Evolutionary conservation across 2,329 filamentous ascomycete species (phyloP), one percentile per base, ranked within the genome.

Genomic region (Furcasterigmium sp.): DNA sequence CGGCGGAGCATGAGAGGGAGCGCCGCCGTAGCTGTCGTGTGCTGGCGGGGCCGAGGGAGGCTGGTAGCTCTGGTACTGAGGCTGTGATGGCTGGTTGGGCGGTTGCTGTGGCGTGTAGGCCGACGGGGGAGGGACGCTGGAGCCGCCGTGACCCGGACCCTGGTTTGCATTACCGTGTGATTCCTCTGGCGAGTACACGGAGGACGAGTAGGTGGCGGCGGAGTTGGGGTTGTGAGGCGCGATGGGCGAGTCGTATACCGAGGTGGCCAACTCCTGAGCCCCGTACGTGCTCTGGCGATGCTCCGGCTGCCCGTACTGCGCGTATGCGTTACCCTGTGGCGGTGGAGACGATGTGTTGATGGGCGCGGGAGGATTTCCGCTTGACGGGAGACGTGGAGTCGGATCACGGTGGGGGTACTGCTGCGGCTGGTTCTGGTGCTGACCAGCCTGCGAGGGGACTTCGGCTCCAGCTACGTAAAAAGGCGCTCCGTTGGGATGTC

Each of bases 241-340:
- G 30, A 86, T 74, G 34, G 85, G 86, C 4, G 85, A 86, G 61
- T 90, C 85, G 56, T 90, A 91, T 9, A 79, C 80, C 1, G 85
- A 86, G 1, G 86, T 89, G 20, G 85, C 84, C 37, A 91, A 70
- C 64, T 91, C 87, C 63, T 91, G 87, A 1, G 86, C 78, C 21
- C 82, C 81, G 53, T 85, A 85, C 10, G 79, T 85, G 60, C 80
- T 84, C 56, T 82, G 77, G 14, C 76, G 78, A 44, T 78, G 78
- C 44, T 58, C 64, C 43, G 62, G 71, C 60, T 61, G 73, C 35
- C 62, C 56, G 49, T 77, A 78, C 6, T 69, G 59, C 29, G 68
- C 60, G 54, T 80, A 80, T 30, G 72, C 62, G 32, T 61, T 64
- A 47, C 64, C 61, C 21, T 66, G 65, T 8, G 29, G 72, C 4